phyloP scores from a whole-genome alignment of 2,329 filamentous ascomycete species.

The Trichoderma arundinaceum region DNA sequence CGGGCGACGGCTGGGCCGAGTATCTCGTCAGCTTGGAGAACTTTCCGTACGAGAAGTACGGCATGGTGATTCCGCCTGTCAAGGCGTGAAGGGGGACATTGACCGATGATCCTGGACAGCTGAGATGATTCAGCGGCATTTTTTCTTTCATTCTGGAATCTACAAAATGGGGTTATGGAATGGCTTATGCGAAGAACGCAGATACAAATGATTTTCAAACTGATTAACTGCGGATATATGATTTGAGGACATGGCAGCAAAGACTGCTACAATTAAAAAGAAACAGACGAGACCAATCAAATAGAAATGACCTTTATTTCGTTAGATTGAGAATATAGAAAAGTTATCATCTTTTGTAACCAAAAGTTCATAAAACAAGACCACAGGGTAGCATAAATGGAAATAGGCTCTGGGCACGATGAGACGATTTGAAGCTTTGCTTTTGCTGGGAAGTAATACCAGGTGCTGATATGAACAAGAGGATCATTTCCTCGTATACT shows the following conservation, averaged over 20 bases:
- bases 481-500: neutral
- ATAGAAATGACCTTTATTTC: neutral
- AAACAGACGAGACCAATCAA: neutral
- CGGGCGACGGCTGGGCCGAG: conserved; percentile 66
- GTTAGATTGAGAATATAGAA: neutral
- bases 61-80: conserved; percentile 54
- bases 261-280: neutral
- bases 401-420: neutral
- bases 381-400: neutral
- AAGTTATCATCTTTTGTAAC: neutral
- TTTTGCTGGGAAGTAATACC: neutral
- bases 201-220: neutral
- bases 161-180: neutral
- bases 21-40: conserved; percentile 56
- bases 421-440: neutral
- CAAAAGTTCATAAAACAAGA: neutral
- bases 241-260: neutral
- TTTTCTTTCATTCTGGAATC: neutral
- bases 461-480: neutral
- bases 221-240: neutral
- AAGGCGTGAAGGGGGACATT: neutral
- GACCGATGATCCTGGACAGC: neutral
- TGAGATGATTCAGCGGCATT: neutral
- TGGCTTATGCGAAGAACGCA: neutral
- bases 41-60: conserved; percentile 65